A percentile compares a stretch with the other conserved stretches of the same genome.
These are phyloP conservation scores for Acanthamoeba healyi DNA, from an alignment of 208 protist species.

Conservation along the genomic window DNA sequence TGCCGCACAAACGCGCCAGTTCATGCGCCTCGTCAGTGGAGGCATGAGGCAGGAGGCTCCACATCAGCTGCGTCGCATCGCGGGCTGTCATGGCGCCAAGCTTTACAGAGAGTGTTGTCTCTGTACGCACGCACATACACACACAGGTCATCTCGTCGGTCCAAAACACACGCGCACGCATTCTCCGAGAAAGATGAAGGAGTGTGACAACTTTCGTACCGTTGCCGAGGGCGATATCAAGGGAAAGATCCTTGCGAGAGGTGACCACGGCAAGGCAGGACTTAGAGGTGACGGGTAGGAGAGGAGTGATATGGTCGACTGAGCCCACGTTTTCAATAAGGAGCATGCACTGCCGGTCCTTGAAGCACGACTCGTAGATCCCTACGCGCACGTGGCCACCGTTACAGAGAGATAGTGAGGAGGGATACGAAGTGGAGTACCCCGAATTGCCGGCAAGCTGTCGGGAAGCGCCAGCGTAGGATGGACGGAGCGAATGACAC, in stretches of 20 bases:
- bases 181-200: too few relatives aligned
- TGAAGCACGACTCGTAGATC: constrained; percentile 70
- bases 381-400: background rate
- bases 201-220: background rate
- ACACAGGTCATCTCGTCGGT: too few relatives aligned
- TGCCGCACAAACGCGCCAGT: constrained; percentile 30
- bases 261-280: constrained; percentile 63
- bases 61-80: background rate
- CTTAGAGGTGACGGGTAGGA: constrained; percentile 57
- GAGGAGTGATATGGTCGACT: constrained; percentile 32
- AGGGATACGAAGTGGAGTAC: background rate
- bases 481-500: constrained; percentile 39
- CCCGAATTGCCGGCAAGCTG: background rate
- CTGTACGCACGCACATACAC: background rate
- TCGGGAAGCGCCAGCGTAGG: constrained; percentile 33
- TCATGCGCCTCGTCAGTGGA: background rate
- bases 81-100: background rate
- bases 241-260: constrained; percentile 74
- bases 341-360: constrained; percentile 54
- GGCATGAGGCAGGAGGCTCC: background rate
- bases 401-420: background rate
- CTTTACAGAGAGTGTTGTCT: background rate
- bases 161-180: too few relatives aligned
- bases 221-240: constrained; percentile 54
- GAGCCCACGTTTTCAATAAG: constrained; percentile 68